Conservation (phyloP, 2,329 filamentous ascomycete genomes). For the Fusarium citri region DNA sequence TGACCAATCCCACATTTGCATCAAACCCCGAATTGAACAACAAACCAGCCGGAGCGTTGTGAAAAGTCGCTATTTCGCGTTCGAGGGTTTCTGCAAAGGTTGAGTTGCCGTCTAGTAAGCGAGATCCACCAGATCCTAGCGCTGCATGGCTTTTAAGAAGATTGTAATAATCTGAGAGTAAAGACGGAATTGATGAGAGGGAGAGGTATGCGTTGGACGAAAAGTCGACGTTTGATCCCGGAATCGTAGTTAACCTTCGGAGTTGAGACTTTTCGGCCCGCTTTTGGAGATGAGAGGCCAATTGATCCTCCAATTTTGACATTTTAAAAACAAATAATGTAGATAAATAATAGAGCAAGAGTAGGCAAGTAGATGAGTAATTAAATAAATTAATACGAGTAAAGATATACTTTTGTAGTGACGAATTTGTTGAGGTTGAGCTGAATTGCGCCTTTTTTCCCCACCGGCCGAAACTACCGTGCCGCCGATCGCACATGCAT, state of each 20-base stretch:
- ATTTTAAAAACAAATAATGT: conserved; percentile 1
- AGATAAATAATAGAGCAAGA: neutral
- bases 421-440: conserved; percentile 4
- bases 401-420: neutral
- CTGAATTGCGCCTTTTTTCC: neutral
- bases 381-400: too few species aligned
- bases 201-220: conserved; percentile 86
- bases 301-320: conserved; percentile 45
- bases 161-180: conserved; percentile 73
- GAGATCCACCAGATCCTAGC: conserved; percentile 65
- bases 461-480: neutral
- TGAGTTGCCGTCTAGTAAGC: conserved; percentile 65
- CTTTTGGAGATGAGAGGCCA: conserved; percentile 45
- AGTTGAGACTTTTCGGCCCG: conserved; percentile 53
- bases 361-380: neutral
- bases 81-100: conserved; percentile 59
- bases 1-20: conserved; percentile 73
- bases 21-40: conserved; percentile 73
- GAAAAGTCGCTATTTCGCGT: conserved; percentile 59
- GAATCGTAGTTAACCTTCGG: conserved; percentile 66
- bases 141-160: conserved; percentile 45
- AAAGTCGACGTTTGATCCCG: conserved; percentile 78
- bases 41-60: conserved; percentile 58
- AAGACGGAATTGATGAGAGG: conserved; percentile 63
- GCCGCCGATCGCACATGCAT: neutral